Evolutionary conservation across 2,329 filamentous ascomycete genomes (phyloP).

Genomic region (Fusarium sp.): DNA sequence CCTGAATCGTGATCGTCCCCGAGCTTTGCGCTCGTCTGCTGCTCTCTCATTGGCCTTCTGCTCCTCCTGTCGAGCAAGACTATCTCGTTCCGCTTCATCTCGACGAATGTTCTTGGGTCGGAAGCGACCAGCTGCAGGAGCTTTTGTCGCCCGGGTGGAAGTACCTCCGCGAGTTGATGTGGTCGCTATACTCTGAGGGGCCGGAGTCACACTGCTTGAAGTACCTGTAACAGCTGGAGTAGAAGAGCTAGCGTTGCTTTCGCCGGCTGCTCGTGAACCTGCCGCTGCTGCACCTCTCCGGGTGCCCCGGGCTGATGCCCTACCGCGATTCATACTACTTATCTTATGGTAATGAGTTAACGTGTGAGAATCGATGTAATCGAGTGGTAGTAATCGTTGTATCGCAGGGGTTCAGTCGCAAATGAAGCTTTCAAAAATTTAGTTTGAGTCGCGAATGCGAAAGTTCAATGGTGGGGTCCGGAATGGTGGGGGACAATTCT

Average conservation of each 20-base stretch:
- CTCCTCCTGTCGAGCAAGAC: slow-evolving; percentile 59
- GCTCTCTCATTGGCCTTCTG: slow-evolving; percentile 58
- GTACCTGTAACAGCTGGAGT: slow-evolving; percentile 31
- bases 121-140: slow-evolving; percentile 56
- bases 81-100: slow-evolving; percentile 64
- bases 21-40: slow-evolving; percentile 55
- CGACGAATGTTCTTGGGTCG: slow-evolving; percentile 62
- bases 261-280: slow-evolving; percentile 40
- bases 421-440: slow-evolving; percentile 49
- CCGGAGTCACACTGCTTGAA: slow-evolving; percentile 33
- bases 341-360: too few relatives aligned
- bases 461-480: slow-evolving; percentile 41
- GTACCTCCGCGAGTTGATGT: slow-evolving; percentile 51
- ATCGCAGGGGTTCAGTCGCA: slow-evolving; percentile 1
- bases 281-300: slow-evolving; percentile 50
- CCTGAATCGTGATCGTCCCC: slow-evolving; percentile 56
- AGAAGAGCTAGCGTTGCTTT: slow-evolving; percentile 32
- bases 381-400: slow-evolving; percentile 5
- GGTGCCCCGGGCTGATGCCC: slow-evolving; percentile 50
- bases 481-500: slow-evolving; percentile 53
- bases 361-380: neutral
- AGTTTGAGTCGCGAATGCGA: slow-evolving; percentile 33
- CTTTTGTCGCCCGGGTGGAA: slow-evolving; percentile 53
- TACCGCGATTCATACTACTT: slow-evolving; percentile 52
- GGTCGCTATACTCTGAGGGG: slow-evolving; percentile 38